Evolutionary conservation across 2,329 filamentous ascomycete genomes (phyloP), one percentile per base, ranked within the genome.

Genomic region (Calonectria henricotiae): DNA sequence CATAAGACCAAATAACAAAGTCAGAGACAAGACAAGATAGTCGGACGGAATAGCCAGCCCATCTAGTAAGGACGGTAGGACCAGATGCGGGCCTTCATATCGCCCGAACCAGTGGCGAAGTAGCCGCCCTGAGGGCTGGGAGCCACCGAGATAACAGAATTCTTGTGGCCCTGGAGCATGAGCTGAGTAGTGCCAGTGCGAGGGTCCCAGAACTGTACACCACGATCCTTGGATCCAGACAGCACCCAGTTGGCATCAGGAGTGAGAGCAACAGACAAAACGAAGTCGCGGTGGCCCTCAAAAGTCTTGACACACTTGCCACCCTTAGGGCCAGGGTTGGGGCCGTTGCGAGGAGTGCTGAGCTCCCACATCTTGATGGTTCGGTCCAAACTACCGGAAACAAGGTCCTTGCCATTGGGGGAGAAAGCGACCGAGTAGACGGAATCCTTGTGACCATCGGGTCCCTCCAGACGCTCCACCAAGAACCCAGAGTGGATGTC

Each of bases 301-400:
- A 98, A 99, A 1, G 96, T 98, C 86, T 95, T 94, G 78, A 98
- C 92, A 81, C 96, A 98, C 82, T 97, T 94, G 77, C 96, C 96
- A 41, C 93, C 93, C 86, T 96, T 97, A 9, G 92, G 89, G 37
- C 88, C 90, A 51, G 89, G 88, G 79, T 89, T 90, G 55, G 90
- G 88, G 69, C 91, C 88, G 77, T 91, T 89, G 75, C 93, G 89
- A 51, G 92, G 90, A 25, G 93, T 89, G 66, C 89, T 92, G 62
- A 99, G 89, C 86, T 98, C 95, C 95, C 96, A 99, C 93, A 98
- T 97, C 87, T 98, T 98, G 87, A 98, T 98, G 0, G 96, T 98
- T 88, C 97, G 97, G 82, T 99, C 96, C 76, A 98, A 86, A 88
- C 93, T 97, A 73, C 96, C 96, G 78, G 93, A 97, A 79, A 98